phyloP scores from a whole-genome alignment of 805 yeast species.

The Wickerhamiella lipophila region DNA sequence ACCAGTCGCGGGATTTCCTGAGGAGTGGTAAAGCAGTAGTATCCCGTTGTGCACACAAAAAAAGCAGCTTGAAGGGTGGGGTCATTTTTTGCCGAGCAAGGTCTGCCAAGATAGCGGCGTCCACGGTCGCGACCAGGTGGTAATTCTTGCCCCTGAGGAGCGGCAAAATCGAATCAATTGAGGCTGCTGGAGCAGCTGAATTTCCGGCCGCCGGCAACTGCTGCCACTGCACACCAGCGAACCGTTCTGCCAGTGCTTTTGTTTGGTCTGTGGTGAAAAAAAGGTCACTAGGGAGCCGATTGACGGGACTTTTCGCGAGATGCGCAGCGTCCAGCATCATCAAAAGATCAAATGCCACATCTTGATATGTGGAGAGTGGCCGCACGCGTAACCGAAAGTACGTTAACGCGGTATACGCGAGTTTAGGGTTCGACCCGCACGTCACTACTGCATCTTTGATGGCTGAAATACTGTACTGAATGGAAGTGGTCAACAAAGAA shows the following conservation, averaged over 20 bases:
- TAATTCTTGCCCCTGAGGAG: background rate
- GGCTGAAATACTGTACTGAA: background rate
- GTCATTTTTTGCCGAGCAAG: background rate
- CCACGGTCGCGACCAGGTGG: background rate
- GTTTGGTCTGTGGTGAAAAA: background rate
- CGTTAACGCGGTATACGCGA: slow-evolving; percentile 6
- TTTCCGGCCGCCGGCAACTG: background rate
- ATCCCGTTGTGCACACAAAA: background rate
- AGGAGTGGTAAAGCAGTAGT: background rate
- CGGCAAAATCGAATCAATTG: background rate
- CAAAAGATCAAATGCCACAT: background rate
- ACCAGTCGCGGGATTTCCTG: background rate
- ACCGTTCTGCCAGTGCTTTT: background rate
- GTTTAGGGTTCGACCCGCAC: slow-evolving; percentile 4
- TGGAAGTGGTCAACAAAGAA: background rate
- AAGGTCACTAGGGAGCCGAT: background rate
- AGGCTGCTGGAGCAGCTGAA: background rate
- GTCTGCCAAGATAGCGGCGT: background rate
- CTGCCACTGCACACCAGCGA: background rate
- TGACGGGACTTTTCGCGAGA: background rate
- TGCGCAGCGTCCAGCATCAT: slow-evolving; percentile 4
- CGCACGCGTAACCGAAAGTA: background rate
- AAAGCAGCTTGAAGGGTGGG: background rate
- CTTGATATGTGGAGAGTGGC: background rate
- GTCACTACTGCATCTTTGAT: background rate